Conservation (phyloP, 2,329 filamentous ascomycete species). For the Volutella citrinella region DNA sequence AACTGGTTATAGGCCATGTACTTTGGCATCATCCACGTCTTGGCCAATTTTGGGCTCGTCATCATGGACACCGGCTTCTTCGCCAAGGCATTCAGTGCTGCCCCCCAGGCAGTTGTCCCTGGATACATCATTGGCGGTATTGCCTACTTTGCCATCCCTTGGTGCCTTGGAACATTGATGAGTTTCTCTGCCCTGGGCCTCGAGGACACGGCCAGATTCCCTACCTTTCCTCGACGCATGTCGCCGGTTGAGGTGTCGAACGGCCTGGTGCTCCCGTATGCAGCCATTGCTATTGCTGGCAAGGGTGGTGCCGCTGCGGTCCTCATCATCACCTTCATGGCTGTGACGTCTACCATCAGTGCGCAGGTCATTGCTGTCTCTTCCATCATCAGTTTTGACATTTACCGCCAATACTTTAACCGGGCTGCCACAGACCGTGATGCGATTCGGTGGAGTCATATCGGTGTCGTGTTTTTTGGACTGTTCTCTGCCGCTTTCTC, state of each 20-base stretch:
- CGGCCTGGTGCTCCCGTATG: constrained; percentile 68
- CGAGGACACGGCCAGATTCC: constrained; percentile 46
- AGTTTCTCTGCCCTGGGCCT: constrained; percentile 45
- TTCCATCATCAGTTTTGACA: constrained; percentile 52
- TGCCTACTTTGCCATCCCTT: constrained; percentile 53
- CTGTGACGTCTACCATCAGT: constrained; percentile 59
- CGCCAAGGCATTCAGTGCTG: constrained; percentile 49
- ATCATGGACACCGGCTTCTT: constrained; percentile 55
- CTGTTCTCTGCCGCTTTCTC: constrained; percentile 50
- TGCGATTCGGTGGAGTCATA: constrained; percentile 49
- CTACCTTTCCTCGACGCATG: constrained; percentile 56
- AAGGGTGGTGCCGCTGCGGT: constrained; percentile 68
- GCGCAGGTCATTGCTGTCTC: constrained; percentile 52
- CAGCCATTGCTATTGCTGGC: constrained; percentile 65
- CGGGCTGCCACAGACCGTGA: constrained; percentile 42
- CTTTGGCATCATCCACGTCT: constrained; percentile 47
- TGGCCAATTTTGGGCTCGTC: constrained; percentile 50
- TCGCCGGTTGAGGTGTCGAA: constrained; percentile 59
- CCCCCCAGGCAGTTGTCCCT: constrained; percentile 44
- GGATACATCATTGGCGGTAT: constrained; percentile 53
- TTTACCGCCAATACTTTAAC: constrained; percentile 50
- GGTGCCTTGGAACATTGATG: constrained; percentile 50
- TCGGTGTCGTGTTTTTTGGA: constrained; percentile 50
- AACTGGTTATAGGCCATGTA: constrained; percentile 37
- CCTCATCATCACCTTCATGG: constrained; percentile 71